A percentile compares a stretch with the other conserved stretches of the same genome.
phyloP scores from a whole-genome alignment of 1,139 yeast species.

The Magnusiomyces sp. region DNA sequence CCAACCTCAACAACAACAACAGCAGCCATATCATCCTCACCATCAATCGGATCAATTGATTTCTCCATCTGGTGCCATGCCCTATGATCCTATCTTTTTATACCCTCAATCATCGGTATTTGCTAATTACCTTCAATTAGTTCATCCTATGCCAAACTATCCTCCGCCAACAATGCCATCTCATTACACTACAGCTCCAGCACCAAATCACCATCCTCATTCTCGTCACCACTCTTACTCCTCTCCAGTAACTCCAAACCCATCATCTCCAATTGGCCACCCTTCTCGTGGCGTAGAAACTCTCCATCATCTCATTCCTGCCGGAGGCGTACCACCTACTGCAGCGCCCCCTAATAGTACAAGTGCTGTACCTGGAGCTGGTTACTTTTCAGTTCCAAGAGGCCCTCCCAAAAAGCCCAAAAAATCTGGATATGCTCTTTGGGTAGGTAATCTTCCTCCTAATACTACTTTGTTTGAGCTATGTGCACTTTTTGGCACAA shows the following conservation, averaged over 20 bases:
- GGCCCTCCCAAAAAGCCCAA: constrained; percentile 32
- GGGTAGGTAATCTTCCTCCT: constrained; percentile 37
- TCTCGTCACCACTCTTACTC: neutral
- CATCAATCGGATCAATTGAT: neutral
- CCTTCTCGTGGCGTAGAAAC: neutral
- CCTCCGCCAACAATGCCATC: neutral
- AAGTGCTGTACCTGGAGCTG: neutral
- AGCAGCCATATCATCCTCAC: neutral
- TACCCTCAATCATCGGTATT: constrained; percentile 14
- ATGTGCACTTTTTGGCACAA: constrained; percentile 31
- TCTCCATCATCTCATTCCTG: neutral
- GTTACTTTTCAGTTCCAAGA: constrained; percentile 17
- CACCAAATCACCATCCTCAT: neutral
- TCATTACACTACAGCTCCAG: too few relatives aligned
- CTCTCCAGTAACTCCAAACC: neutral
- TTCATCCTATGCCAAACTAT: constrained; percentile 3
- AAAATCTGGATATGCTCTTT: constrained; percentile 34
- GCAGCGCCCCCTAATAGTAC: too few relatives aligned
- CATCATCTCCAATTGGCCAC: neutral
- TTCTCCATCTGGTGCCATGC: neutral
- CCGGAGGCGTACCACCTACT: too few relatives aligned
- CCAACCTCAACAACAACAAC: neutral
- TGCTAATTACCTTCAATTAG: constrained; percentile 12
- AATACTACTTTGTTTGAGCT: constrained; percentile 30
- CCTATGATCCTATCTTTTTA: constrained; percentile 10